phyloP scores from a whole-genome alignment of 2,329 filamentous ascomycete species.

The Venturia aucupariae region DNA sequence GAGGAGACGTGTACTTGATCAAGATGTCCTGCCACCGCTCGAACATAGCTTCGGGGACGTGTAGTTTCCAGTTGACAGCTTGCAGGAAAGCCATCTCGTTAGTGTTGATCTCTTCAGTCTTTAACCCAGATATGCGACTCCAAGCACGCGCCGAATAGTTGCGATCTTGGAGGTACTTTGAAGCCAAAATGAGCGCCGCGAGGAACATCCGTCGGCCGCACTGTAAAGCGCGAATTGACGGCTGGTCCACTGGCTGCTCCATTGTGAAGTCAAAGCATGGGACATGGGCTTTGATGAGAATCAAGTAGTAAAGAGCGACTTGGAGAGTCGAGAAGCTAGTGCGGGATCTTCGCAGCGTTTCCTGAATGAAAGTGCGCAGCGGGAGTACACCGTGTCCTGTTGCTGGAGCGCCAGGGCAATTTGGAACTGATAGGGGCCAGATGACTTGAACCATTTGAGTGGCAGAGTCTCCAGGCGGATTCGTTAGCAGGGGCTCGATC shows the following conservation, averaged over 20 bases:
- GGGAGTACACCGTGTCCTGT: slow-evolving; percentile 76
- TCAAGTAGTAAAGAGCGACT: slow-evolving; percentile 91
- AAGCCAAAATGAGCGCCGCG: slow-evolving; percentile 85
- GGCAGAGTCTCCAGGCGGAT: slow-evolving; percentile 66
- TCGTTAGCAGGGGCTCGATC: slow-evolving; percentile 15
- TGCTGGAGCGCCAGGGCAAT: slow-evolving; percentile 56
- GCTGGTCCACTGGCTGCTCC: slow-evolving; percentile 68
- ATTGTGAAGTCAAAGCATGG: slow-evolving; percentile 76
- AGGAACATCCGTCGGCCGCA: slow-evolving; percentile 98
- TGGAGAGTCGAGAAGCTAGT: slow-evolving; percentile 97
- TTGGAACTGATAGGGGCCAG: slow-evolving; percentile 82
- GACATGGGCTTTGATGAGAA: slow-evolving; percentile 86
- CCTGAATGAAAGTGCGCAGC: slow-evolving; percentile 91
- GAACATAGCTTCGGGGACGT: slow-evolving; percentile 82
- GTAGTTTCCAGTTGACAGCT: slow-evolving; percentile 88
- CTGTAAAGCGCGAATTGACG: slow-evolving; percentile 71
- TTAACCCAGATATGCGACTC: slow-evolving; percentile 98
- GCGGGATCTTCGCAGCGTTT: slow-evolving; percentile 86
- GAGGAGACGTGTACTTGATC: slow-evolving; percentile 60
- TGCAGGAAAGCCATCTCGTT: slow-evolving; percentile 89
- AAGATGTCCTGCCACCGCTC: slow-evolving; percentile 92
- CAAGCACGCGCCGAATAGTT: slow-evolving; percentile 96
- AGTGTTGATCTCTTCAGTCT: slow-evolving; percentile 87
- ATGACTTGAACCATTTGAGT: slow-evolving; percentile 96
- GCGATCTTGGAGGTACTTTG: slow-evolving; percentile 94